These are phyloP conservation scores for Aspergillus fumigatus DNA, from an alignment of 2,329 filamentous ascomycete genomes.

Conservation along the genomic window DNA sequence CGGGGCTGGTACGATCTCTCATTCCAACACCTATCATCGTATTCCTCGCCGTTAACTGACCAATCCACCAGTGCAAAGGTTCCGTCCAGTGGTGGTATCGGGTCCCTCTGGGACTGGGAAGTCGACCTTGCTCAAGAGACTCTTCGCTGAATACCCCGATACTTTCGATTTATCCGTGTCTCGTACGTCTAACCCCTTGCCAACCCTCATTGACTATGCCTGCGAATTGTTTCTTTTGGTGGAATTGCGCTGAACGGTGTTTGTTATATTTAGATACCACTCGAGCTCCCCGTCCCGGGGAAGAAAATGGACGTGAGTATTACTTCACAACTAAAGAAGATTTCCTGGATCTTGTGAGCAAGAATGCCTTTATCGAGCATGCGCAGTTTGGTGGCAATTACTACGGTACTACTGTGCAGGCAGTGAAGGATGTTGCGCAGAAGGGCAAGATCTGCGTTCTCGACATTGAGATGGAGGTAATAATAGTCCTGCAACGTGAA, in stretches of 20 bases:
- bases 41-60: neutral
- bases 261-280: conserved; percentile 62
- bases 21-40: neutral
- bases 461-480: conserved; percentile 94
- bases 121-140: conserved; percentile 39
- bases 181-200: conserved; percentile 21
- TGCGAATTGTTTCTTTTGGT: neutral
- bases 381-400: conserved; percentile 80
- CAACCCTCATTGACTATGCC: conserved; percentile 1
- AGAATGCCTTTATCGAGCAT: conserved; percentile 77
- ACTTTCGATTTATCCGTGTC: conserved; percentile 42
- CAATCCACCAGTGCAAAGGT: conserved; percentile 21
- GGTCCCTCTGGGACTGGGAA: conserved; percentile 42
- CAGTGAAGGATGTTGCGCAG: conserved; percentile 69
- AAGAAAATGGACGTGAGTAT: conserved; percentile 75
- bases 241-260: conserved; percentile 5
- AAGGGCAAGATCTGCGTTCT: conserved; percentile 73
- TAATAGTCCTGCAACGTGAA: conserved; percentile 12
- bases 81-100: conserved; percentile 39
- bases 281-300: conserved; percentile 67
- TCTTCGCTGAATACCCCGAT: conserved; percentile 40
- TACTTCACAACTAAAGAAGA: conserved; percentile 65
- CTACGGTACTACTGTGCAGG: conserved; percentile 79
- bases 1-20: conserved; percentile 17
- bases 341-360: conserved; percentile 64